Base-by-base conservation (phyloP, 2,329 filamentous ascomycete genomes). In the Xylariales sp. region DNA sequence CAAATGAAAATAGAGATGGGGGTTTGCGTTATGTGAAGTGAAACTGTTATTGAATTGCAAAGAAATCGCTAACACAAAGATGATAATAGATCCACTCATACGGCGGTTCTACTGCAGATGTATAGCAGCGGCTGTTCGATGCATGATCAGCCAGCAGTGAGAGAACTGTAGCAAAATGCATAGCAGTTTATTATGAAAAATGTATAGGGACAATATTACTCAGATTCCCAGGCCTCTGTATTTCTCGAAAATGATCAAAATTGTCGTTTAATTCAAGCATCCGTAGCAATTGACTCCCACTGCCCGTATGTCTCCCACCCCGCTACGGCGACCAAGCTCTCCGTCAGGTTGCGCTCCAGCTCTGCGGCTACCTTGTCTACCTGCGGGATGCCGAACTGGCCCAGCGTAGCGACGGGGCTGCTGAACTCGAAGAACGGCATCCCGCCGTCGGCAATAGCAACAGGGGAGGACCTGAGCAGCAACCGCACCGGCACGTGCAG, bases 31-130 rank as follows among this genome's bases (percentile, higher is more conserved):
- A n/a, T n/a, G n/a, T n/a, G n/a, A n/a, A n/a, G n/a, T n/a, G n/a
- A n/a, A n/a, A n/a, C n/a, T n/a, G n/a, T n/a, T n/a, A n/a, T n/a
- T n/a, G n/a, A n/a, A n/a, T n/a, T n/a, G n/a, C n/a, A n/a, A n/a
- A n/a, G n/a, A n/a, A n/a, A n/a, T n/a, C n/a, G n/a, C n/a, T n/a
- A n/a, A n/a, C n/a, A n/a, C n/a, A n/a, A n/a, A n/a, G n/a, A n/a
- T n/a, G n/a, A n/a, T n/a, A 16, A 30, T 6, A 38, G 35, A 38
- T 38, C 12, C 35, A 38, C 24, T 38, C 16, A n/a, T 38, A 38
- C 25, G 35, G 35, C 11, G 35, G 35, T 13, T 31, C 35, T 6
- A 38, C 35, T 7, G 35, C 35, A 24, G 20, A 38, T 18, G 13
- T 38, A 5, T 38, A 29, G 17, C 23, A n/a, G n/a, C n/a, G n/a